A percentile compares a stretch with the other conserved stretches of the same genome.
phyloP scores from a whole-genome alignment of 177 flowering plant species.

The Vitis hybrid region DNA sequence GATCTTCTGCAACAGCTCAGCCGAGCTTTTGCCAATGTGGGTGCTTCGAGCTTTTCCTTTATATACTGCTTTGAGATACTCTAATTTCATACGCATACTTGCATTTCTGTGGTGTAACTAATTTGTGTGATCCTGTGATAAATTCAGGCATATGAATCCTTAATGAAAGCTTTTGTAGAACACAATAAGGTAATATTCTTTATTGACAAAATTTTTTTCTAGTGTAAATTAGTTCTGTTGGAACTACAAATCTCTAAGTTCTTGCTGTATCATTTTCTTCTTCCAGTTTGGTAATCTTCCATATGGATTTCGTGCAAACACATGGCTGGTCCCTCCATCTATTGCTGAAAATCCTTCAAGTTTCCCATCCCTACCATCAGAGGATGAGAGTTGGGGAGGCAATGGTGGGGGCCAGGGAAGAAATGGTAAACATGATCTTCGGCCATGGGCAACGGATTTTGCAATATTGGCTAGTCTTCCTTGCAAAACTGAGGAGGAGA shows the following conservation, averaged over 20 bases:
- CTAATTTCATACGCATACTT: not conserved
- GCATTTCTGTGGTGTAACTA: not conserved
- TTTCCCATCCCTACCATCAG: constrained; percentile 63
- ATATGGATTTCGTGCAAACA: constrained; percentile 89
- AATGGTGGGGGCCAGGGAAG: constrained; percentile 89
- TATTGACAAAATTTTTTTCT: not conserved
- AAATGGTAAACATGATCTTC: constrained; percentile 51
- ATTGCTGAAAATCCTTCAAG: constrained; percentile 53
- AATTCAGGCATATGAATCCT: constrained; percentile 79
- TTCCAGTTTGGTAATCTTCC: constrained; percentile 97
- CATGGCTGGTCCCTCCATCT: constrained; percentile 86
- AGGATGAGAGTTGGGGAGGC: constrained; percentile 96
- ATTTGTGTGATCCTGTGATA: constrained; percentile 3
- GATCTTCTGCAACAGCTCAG: constrained; percentile 93
- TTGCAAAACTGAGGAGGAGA: constrained; percentile 90
- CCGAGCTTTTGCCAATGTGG: constrained; percentile 82
- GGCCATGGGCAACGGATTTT: constrained; percentile 88
- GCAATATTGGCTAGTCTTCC: constrained; percentile 76
- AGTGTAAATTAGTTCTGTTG: not conserved
- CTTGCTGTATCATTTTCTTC: not conserved
- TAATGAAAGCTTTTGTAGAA: constrained; percentile 84
- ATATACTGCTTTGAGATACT: not conserved
- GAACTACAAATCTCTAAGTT: not conserved
- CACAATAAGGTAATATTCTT: constrained; percentile 74
- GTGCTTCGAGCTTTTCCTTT: constrained; percentile 20